Conservation (phyloP, 176 grass and related monocot species). For the Rhynchospora pubera region DNA sequence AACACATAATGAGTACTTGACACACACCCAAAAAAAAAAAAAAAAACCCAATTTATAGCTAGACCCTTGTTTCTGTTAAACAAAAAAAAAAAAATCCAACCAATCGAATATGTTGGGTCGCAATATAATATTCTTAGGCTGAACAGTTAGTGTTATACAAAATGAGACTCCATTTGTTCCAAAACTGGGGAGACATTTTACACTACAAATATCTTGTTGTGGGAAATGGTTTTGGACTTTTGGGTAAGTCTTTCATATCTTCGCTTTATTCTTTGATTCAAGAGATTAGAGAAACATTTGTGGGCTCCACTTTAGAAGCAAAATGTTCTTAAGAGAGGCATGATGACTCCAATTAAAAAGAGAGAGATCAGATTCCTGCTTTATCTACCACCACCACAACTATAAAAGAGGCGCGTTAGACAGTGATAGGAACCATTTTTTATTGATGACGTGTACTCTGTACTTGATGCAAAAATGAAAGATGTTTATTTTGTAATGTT, state of each 20-base stretch:
- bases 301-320: slow-evolving; percentile 8
- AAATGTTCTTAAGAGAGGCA: slow-evolving; percentile 23
- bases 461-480: background rate
- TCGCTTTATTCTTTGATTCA: slow-evolving; percentile 22
- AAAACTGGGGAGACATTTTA: background rate
- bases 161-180: background rate
- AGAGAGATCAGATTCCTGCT: slow-evolving; percentile 24
- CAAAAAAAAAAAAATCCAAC: no score
- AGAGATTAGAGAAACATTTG: background rate
- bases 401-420: slow-evolving; percentile 2
- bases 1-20: no score
- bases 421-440: slow-evolving; percentile 1
- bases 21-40: no score
- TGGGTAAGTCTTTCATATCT: background rate
- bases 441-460: background rate
- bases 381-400: slow-evolving; percentile 23
- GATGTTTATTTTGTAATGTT: no score
- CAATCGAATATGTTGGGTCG: background rate
- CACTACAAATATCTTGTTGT: background rate
- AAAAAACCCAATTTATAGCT: no score
- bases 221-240: background rate
- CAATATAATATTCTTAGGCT: background rate
- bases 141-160: background rate
- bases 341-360: slow-evolving; percentile 14
- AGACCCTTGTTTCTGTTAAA: no score